Evolutionary conservation across 176 grass and related monocot species (phyloP).

Genomic region (Aegilops umbellulata): DNA sequence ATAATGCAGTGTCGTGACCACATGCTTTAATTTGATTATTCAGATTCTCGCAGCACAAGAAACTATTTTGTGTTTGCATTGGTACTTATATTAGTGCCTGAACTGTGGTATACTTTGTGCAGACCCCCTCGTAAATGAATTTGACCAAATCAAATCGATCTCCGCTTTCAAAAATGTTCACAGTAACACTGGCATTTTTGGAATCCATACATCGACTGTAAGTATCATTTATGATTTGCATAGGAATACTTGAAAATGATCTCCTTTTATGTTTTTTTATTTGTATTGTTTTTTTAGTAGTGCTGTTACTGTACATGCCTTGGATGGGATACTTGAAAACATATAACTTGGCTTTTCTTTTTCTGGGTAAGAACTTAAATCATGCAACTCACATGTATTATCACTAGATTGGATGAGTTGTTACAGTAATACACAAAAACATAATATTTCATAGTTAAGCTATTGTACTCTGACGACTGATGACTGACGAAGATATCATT

Average conservation of each 20-base stretch:
- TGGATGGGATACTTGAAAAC: not conserved
- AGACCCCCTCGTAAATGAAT: slow-evolving; percentile 79
- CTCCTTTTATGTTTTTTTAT: too few relatives aligned
- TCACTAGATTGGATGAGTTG: not conserved
- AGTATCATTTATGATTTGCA: slow-evolving; percentile 23
- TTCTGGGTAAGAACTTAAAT: not conserved
- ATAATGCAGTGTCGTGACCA: not conserved
- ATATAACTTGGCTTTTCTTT: not conserved
- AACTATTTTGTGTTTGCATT: slow-evolving; percentile 6
- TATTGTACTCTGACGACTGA: not conserved
- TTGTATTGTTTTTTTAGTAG: not conserved
- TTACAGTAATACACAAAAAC: not conserved
- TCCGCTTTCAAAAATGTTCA: slow-evolving; percentile 86
- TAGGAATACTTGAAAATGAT: not conserved
- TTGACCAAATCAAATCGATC: slow-evolving; percentile 78
- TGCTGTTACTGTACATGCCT: not conserved
- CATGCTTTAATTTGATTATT: not conserved
- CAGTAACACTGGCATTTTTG: slow-evolving; percentile 89
- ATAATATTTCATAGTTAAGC: not conserved
- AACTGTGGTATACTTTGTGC: slow-evolving; percentile 37
- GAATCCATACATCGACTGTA: slow-evolving; percentile 92
- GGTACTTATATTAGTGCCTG: slow-evolving; percentile 7
- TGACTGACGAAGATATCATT: not conserved
- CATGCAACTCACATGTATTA: not conserved
- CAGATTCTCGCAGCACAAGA: slow-evolving; percentile 1